phyloP scores from a whole-genome alignment of 306 rosid genomes.

The Vigna hirtella region DNA sequence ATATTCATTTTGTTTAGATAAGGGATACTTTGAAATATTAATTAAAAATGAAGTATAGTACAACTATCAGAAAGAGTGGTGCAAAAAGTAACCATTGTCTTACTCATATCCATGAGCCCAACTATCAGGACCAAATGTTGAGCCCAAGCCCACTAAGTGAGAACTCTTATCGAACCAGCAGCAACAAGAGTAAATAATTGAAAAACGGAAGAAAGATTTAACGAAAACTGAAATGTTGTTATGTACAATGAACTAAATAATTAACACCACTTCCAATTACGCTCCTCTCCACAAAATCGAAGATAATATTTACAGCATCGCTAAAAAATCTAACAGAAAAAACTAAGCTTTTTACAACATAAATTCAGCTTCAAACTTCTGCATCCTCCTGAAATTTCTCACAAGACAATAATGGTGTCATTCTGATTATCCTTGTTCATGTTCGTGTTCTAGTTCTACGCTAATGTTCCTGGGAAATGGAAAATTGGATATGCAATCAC shows the following conservation, averaged over 20 bases:
- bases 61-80: neutral
- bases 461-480: conserved; percentile 14
- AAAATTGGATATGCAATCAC: conserved; percentile 46
- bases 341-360: conserved; percentile 24
- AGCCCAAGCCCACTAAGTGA: too few relatives aligned
- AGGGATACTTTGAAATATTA: neutral
- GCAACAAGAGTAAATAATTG: too few relatives aligned
- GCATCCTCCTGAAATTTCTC: neutral
- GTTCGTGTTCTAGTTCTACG: neutral
- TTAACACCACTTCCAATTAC: neutral
- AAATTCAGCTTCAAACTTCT: conserved; percentile 11
- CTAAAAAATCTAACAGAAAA: conserved; percentile 3
- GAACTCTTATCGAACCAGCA: too few relatives aligned
- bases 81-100: neutral
- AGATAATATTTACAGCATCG: conserved; percentile 34
- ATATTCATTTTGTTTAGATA: neutral
- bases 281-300: conserved; percentile 32
- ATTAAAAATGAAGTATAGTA: neutral
- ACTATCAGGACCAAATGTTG: too few relatives aligned
- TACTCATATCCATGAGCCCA: neutral
- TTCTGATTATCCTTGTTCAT: neutral
- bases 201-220: neutral
- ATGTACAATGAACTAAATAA: conserved; percentile 40
- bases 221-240: conserved; percentile 36
- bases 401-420: conserved; percentile 4